phyloP scores from a whole-genome alignment of 345 rosid species.

The Hibiscus mutabilis region DNA sequence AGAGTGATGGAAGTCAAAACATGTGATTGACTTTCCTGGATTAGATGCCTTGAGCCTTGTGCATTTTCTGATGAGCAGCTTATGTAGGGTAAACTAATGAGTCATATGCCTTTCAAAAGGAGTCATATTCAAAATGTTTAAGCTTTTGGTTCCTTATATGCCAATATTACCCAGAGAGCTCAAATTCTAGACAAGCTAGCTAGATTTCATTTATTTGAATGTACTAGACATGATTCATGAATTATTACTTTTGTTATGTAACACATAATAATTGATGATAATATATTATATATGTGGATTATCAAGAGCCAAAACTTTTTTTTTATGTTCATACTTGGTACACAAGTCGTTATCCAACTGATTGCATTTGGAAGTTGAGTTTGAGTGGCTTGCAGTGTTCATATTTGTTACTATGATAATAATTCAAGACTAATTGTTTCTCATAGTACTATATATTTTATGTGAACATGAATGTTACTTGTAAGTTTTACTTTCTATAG shows the following conservation, averaged over 20 bases:
- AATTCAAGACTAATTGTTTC: background rate
- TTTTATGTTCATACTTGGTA: background rate
- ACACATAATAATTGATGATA: background rate
- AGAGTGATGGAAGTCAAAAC: background rate
- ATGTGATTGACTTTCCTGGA: background rate
- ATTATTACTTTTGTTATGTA: background rate
- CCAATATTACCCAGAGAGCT: background rate
- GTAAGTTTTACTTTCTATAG: background rate
- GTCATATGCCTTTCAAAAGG: background rate
- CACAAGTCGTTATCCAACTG: background rate
- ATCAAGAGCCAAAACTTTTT: background rate
- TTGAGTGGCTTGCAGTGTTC: background rate
- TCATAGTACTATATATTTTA: background rate
- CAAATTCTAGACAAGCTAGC: too few relatives aligned
- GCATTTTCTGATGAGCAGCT: background rate
- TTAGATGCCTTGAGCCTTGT: background rate
- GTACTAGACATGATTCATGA: too few relatives aligned
- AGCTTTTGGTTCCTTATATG: background rate
- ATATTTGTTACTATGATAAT: slow-evolving; percentile 2
- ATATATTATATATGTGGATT: background rate
- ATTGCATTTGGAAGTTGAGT: background rate
- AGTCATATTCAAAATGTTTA: too few relatives aligned
- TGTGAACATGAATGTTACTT: background rate
- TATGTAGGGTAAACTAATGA: too few relatives aligned
- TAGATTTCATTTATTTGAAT: too few relatives aligned